phyloP scores from a whole-genome alignment of 2,329 filamentous ascomycete genomes.

The Passalora sequoiae region DNA sequence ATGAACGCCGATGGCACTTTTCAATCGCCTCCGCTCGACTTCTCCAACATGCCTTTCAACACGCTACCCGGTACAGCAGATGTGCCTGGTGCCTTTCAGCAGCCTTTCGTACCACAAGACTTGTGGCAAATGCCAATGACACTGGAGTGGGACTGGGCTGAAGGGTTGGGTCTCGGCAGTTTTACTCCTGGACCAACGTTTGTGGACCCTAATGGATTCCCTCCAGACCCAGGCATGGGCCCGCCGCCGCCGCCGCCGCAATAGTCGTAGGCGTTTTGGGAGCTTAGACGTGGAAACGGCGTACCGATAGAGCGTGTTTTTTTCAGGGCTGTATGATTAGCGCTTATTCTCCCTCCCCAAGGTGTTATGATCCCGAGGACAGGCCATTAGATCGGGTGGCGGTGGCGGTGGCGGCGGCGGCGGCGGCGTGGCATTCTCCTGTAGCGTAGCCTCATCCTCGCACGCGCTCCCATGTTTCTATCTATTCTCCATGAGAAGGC shows the following conservation, averaged over 20 bases:
- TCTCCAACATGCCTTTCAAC: slow-evolving; percentile 11
- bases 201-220: slow-evolving; percentile 6
- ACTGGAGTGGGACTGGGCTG: slow-evolving; percentile 80
- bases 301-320: too few species aligned
- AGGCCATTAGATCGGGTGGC: too few species aligned
- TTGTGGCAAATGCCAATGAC: slow-evolving; percentile 95
- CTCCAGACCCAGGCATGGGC: slow-evolving; percentile 3
- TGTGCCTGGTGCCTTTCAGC: slow-evolving; percentile 54
- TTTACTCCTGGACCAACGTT: slow-evolving; percentile 28
- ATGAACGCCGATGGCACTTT: slow-evolving; percentile 3
- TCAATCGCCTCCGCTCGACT: slow-evolving; percentile 6
- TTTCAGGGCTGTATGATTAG: too few species aligned
- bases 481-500: too few species aligned
- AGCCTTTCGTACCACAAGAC: slow-evolving; percentile 87
- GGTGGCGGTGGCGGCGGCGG: too few species aligned
- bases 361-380: too few species aligned
- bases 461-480: too few species aligned
- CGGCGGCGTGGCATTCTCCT: too few species aligned
- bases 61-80: slow-evolving; percentile 7
- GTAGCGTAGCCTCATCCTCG: too few species aligned
- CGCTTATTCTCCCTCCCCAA: too few species aligned
- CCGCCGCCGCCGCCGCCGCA: slow-evolving; percentile 4
- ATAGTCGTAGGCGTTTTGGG: too few species aligned
- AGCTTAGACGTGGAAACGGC: too few species aligned
- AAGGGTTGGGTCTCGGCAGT: slow-evolving; percentile 33